Conservation (phyloP, 495 filamentous ascomycete species). For the Aspergillus olivimuriae region DNA sequence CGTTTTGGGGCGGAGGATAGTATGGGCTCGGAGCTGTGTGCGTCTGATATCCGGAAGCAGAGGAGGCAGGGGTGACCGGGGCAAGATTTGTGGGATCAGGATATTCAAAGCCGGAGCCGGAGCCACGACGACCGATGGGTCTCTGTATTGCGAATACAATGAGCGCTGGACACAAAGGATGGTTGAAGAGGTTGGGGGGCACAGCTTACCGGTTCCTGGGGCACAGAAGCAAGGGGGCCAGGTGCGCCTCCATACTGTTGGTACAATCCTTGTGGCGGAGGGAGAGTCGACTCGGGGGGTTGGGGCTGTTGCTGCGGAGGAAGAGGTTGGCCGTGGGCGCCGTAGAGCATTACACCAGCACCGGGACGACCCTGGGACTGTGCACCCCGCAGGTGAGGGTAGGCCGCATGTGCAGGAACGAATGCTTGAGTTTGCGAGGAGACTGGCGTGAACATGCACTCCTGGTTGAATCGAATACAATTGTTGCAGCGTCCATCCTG, state of each 20-base stretch:
- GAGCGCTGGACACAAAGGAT: not conserved
- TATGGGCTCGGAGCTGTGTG: constrained; percentile 41
- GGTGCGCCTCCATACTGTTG: constrained; percentile 35
- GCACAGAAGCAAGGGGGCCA: constrained; percentile 31
- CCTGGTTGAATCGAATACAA: constrained; percentile 73
- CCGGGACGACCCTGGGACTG: constrained; percentile 38
- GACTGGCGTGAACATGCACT: constrained; percentile 81
- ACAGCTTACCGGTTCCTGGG: constrained; percentile 42
- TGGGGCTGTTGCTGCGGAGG: constrained; percentile 49
- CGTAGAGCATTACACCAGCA: constrained; percentile 52
- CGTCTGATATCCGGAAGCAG: constrained; percentile 43
- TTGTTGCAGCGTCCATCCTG: constrained; percentile 75
- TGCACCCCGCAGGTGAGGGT: constrained; percentile 52
- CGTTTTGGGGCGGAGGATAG: constrained; percentile 36
- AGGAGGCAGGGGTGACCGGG: constrained; percentile 45
- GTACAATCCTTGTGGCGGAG: constrained; percentile 45
- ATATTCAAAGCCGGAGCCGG: constrained; percentile 44
- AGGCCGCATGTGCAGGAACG: constrained; percentile 70
- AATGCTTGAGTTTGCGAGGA: constrained; percentile 80
- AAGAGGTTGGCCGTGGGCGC: constrained; percentile 70
- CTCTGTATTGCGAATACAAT: constrained; percentile 24
- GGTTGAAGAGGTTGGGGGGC: constrained; percentile 7
- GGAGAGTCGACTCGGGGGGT: constrained; percentile 40
- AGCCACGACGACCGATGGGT: constrained; percentile 40
- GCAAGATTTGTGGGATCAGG: constrained; percentile 50